These are phyloP conservation scores for Cyclotella baltica DNA, from an alignment of 108 stramenopile genomes.

Conservation along the genomic window DNA sequence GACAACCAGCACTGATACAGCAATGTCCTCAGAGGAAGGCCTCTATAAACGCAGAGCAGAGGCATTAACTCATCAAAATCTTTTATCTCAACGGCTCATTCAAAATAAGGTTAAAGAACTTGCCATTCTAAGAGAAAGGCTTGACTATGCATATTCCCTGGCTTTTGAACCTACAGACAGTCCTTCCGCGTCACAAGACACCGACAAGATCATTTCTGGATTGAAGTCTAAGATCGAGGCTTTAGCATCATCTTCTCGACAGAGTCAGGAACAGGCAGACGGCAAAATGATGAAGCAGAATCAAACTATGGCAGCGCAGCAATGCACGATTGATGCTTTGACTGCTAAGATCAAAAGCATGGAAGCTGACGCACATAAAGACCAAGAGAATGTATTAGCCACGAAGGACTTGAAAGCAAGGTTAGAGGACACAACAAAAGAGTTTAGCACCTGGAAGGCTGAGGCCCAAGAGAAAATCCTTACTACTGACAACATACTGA, in stretches of 20 bases:
- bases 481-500: slow-evolving; percentile 16
- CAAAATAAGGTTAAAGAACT: slow-evolving; percentile 38
- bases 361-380: background rate
- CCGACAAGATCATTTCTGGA: background rate
- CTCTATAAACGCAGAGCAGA: slow-evolving; percentile 25
- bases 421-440: slow-evolving; percentile 21
- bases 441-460: slow-evolving; percentile 34
- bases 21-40: background rate
- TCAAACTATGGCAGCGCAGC: background rate
- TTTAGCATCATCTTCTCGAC: background rate
- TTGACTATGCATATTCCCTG: slow-evolving; percentile 8
- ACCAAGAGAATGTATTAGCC: background rate
- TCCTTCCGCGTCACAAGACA: background rate
- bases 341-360: background rate
- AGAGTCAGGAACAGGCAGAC: background rate
- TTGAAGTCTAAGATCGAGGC: background rate
- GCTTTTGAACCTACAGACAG: no score
- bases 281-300: background rate
- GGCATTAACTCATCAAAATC: slow-evolving; percentile 33
- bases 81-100: slow-evolving; percentile 35
- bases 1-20: background rate
- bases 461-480: slow-evolving; percentile 37
- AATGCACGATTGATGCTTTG: background rate
- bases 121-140: slow-evolving; percentile 24
- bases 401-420: slow-evolving; percentile 5